Conservation (phyloP, 2,329 filamentous ascomycete species). For the Aspergillus fructus region DNA sequence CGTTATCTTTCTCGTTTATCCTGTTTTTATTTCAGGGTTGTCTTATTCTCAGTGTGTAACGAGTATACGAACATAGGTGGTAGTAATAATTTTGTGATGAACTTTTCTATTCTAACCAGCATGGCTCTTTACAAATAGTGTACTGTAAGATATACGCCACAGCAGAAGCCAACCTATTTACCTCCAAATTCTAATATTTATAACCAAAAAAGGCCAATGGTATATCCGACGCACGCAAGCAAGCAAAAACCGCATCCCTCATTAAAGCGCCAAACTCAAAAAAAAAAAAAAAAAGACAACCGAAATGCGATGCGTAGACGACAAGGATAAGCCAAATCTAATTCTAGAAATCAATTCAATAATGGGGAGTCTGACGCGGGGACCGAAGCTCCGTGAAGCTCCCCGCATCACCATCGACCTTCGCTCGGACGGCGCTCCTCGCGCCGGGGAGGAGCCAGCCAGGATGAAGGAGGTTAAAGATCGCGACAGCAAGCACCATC, state of each 20-base stretch:
- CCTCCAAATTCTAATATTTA: neutral
- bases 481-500: constrained; percentile 48
- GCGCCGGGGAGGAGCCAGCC: constrained; percentile 38
- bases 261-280: neutral
- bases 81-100: neutral
- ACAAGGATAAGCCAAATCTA: neutral
- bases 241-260: neutral
- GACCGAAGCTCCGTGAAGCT: constrained; percentile 9
- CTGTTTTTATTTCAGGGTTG: neutral
- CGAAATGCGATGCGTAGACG: neutral
- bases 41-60: neutral
- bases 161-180: neutral
- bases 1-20: neutral
- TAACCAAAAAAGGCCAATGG: neutral
- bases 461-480: constrained; percentile 49
- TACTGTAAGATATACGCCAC: neutral
- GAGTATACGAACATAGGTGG: neutral
- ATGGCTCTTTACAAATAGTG: neutral
- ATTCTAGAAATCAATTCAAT: neutral
- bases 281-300: neutral
- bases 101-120: neutral
- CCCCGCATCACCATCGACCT: constrained; percentile 11
- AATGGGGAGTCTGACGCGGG: neutral
- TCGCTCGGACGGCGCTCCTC: constrained; percentile 9
- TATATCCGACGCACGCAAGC: neutral